Evolutionary conservation across 2,329 filamentous ascomycete species (phyloP).

Genomic region (Fusarium piperis): DNA sequence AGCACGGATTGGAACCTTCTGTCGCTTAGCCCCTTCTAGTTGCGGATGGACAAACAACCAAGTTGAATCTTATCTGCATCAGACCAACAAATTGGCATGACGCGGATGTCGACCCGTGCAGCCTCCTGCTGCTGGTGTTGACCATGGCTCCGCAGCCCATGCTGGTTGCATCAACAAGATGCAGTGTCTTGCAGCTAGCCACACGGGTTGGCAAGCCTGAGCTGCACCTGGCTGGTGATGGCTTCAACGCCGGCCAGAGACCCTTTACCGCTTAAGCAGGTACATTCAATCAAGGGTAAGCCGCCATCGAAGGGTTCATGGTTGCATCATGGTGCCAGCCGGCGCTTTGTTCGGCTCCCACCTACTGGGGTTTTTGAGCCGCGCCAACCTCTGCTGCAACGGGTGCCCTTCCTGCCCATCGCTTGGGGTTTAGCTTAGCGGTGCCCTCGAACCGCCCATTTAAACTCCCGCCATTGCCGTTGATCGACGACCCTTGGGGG

Average conservation of each 20-base stretch:
- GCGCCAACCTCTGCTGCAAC: conserved; percentile 17
- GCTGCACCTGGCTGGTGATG: conserved; percentile 15
- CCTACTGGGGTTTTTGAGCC: conserved; percentile 11
- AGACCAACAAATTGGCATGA: conserved; percentile 5
- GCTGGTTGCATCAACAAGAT: neutral
- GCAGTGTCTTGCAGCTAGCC: neutral
- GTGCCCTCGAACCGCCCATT: conserved; percentile 2
- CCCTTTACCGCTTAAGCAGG: conserved; percentile 5
- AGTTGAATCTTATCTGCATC: conserved; percentile 19
- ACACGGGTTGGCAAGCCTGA: neutral
- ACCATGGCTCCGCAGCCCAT: neutral
- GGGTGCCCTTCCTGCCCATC: neutral
- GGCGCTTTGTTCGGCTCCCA: conserved; percentile 35
- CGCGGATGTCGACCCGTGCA: conserved; percentile 11
- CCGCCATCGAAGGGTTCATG: neutral
- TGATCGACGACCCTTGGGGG: conserved; percentile 10
- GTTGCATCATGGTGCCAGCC: conserved; percentile 4
- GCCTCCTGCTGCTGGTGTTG: neutral
- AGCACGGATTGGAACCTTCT: neutral
- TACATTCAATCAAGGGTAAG: conserved; percentile 2
- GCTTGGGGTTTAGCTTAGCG: conserved; percentile 5
- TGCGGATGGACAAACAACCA: conserved; percentile 13
- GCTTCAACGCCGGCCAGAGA: conserved; percentile 23
- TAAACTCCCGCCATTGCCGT: conserved; percentile 34
- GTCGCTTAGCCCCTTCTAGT: conserved; percentile 13